phyloP scores from a whole-genome alignment of 352 stramenopile genomes.

The Peronospora farinosa region DNA sequence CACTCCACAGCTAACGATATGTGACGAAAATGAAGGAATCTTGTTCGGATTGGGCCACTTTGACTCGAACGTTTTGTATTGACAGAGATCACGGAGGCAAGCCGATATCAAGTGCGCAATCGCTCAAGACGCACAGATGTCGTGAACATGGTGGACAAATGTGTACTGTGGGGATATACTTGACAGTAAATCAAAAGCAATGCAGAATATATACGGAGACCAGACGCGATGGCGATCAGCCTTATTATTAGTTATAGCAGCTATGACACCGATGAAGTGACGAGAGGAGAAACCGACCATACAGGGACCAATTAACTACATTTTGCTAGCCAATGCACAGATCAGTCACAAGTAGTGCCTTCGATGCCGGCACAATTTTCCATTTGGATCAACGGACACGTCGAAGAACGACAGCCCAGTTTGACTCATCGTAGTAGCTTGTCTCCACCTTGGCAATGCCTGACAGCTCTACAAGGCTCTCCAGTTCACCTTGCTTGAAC shows the following conservation, averaged over 20 bases:
- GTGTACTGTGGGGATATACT: slow-evolving; percentile 43
- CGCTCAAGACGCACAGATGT: slow-evolving; percentile 35
- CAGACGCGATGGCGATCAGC: slow-evolving; percentile 36
- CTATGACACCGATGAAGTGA: not conserved
- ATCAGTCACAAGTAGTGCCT: not conserved
- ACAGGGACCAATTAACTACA: slow-evolving; percentile 15
- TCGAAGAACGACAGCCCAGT: slow-evolving; percentile 79
- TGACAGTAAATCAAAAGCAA: slow-evolving; percentile 50
- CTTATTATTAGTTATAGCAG: too few species aligned
- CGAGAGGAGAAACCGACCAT: slow-evolving; percentile 28
- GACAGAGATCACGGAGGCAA: slow-evolving; percentile 37
- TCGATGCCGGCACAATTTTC: not conserved
- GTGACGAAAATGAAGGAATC: not conserved
- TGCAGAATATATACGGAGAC: slow-evolving; percentile 48
- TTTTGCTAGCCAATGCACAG: slow-evolving; percentile 5
- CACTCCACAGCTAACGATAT: not conserved
- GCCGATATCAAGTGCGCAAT: slow-evolving; percentile 32
- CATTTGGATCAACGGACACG: slow-evolving; percentile 34
- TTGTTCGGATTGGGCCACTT: slow-evolving; percentile 1
- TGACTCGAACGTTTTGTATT: slow-evolving; percentile 4
- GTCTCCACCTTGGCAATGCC: slow-evolving; percentile 59
- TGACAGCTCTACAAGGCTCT: slow-evolving; percentile 52
- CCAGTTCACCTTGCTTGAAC: slow-evolving; percentile 81
- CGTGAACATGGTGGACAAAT: slow-evolving; percentile 43
- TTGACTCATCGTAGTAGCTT: slow-evolving; percentile 83